These are phyloP conservation scores for Melastoma candidum DNA, from an alignment of 441 rosid species.

Conservation along the genomic window DNA sequence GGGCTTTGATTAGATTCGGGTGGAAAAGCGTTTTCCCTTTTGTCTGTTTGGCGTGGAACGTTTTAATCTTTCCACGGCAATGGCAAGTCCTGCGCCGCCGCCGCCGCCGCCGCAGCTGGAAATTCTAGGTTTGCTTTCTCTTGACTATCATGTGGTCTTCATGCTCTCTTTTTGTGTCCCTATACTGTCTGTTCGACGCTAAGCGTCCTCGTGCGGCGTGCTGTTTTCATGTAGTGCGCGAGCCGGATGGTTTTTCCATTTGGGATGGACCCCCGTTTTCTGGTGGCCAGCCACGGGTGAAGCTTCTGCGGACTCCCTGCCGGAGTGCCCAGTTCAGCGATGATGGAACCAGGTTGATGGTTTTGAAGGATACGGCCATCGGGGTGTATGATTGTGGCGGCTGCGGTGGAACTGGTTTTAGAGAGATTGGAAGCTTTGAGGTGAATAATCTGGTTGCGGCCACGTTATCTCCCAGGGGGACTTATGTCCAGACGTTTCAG, in stretches of 20 bases:
- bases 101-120: too few species aligned
- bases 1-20: too few species aligned
- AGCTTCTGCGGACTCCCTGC: conserved; percentile 56
- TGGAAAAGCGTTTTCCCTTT: too few species aligned
- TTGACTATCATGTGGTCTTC: too few species aligned
- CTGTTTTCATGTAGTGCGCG: conserved; percentile 37
- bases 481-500: conserved; percentile 83
- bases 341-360: conserved; percentile 70
- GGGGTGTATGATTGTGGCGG: conserved; percentile 48
- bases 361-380: conserved; percentile 44
- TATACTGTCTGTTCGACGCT: too few species aligned
- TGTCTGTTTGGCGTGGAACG: too few species aligned
- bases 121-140: too few species aligned
- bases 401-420: conserved; percentile 13
- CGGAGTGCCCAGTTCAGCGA: conserved; percentile 47
- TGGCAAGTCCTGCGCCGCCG: too few species aligned
- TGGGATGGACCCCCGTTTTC: conserved; percentile 84
- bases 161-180: too few species aligned
- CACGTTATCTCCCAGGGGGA: conserved; percentile 62
- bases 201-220: too few species aligned
- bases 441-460: conserved; percentile 50
- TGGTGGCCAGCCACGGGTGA: conserved; percentile 44
- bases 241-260: conserved; percentile 57
- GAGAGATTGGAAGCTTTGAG: conserved; percentile 54
- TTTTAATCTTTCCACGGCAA: too few species aligned